Evolutionary conservation across 495 filamentous ascomycete species (phyloP), one percentile per base, ranked within the genome.

Genomic region (Penicillium macrosclerotiorum): DNA sequence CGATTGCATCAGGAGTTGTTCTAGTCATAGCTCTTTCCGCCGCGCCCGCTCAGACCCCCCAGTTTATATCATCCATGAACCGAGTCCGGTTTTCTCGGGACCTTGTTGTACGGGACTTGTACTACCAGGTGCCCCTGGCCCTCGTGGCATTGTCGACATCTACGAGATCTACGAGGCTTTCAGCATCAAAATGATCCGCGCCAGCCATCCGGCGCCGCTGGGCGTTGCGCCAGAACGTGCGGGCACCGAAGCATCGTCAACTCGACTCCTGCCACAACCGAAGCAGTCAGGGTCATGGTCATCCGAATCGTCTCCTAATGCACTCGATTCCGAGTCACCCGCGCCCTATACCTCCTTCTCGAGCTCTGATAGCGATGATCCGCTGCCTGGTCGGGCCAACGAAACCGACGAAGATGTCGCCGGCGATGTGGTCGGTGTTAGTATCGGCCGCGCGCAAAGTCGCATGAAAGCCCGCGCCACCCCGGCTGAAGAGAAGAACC

Each of bases 391-490:
- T 3, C 27, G 37, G 7, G 40, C 49, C 33, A 49, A 62, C 27
- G 53, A 57, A 8, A 57, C 55, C 16, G 53, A 65, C 29, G 63
- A 72, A 39, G 69, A 74, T 48, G 68, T 62, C 39, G 69, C 66
- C 42, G 79, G 84, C 50, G 80, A 82, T 46, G 81, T 91, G 43
- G 77, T 95, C 47, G 88, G 88, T 17, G 78, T 90, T 39, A 86
- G 88, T 49, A 86, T 95, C 44, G 80, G 87, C 53, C 77, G 76
- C 12, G 68, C 74, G 12, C 90, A 92, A 30, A 86, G 81, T 37
- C 77, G 84, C 31, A 73, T 95, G 46, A 83, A 82, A 23, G 80
- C 83, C 14, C 78, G 86, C 11, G 74, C 73, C 33, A 92, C 86
- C 1, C 83, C 89, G 2, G 81, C 84, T 8, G 80, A 82, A 27